These are phyloP conservation scores for Pestalotiopsis sp. DNA, from an alignment of 2,329 filamentous ascomycete genomes.

Conservation along the genomic window DNA sequence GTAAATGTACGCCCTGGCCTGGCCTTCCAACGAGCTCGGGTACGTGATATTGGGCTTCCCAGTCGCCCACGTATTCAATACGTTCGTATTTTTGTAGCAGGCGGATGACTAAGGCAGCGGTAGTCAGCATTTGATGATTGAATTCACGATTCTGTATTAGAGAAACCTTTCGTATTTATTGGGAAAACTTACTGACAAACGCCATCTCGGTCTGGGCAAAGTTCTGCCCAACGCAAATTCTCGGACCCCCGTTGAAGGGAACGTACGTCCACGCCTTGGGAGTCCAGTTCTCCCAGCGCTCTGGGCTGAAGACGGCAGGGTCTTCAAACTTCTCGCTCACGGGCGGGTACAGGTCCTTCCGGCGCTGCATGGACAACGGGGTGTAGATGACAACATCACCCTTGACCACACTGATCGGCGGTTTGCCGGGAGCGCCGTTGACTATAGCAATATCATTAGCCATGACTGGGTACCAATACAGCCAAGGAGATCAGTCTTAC, in stretches of 20 bases:
- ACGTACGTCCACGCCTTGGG: slow-evolving; percentile 56
- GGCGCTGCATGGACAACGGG: slow-evolving; percentile 53
- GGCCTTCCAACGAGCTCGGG: too few species aligned
- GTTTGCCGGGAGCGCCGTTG: background rate
- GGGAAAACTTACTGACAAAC: background rate
- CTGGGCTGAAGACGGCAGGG: slow-evolving; percentile 47
- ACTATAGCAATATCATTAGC: too few species aligned
- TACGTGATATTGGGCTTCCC: too few species aligned
- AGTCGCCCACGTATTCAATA: too few species aligned
- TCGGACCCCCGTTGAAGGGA: slow-evolving; percentile 54
- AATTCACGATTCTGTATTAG: too few species aligned
- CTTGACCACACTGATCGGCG: slow-evolving; percentile 35
- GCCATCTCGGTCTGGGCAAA: slow-evolving; percentile 61
- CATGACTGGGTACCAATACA: too few species aligned
- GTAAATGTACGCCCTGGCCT: too few species aligned
- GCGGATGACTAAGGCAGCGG: too few species aligned
- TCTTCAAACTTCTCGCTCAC: slow-evolving; percentile 39
- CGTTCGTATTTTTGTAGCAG: too few species aligned
- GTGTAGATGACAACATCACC: slow-evolving; percentile 52
- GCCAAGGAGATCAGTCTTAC: too few species aligned
- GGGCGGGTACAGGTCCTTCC: slow-evolving; percentile 48
- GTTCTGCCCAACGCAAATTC: slow-evolving; percentile 61
- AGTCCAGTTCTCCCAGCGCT: slow-evolving; percentile 53
- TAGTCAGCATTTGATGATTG: too few species aligned
- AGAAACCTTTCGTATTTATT: too few species aligned